Evolutionary conservation across 2,329 filamentous ascomycete genomes (phyloP).

Genomic region (Talaromyces verruculosus): DNA sequence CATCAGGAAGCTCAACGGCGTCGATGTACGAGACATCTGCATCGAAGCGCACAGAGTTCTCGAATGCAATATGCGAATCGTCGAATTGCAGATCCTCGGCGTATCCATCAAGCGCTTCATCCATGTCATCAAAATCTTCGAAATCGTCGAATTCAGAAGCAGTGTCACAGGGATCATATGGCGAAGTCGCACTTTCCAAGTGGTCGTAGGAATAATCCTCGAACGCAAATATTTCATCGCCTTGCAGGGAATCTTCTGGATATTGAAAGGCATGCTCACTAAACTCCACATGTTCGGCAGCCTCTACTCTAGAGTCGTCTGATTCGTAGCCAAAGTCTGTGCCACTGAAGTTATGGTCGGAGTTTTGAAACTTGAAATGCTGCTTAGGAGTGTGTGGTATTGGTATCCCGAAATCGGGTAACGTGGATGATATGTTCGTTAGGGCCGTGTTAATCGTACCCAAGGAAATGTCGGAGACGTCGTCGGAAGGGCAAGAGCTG

Average conservation of each 20-base stretch:
- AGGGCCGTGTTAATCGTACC: slow-evolving; percentile 28
- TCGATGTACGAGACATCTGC: slow-evolving; percentile 38
- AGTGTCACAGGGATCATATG: slow-evolving; percentile 14
- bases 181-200: slow-evolving; percentile 21
- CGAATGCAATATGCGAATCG: slow-evolving; percentile 41
- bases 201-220: slow-evolving; percentile 15
- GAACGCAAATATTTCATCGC: slow-evolving; percentile 21
- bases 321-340: slow-evolving; percentile 43
- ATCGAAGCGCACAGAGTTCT: slow-evolving; percentile 37
- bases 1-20: slow-evolving; percentile 24
- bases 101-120: slow-evolving; percentile 30
- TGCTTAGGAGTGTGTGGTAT: slow-evolving; percentile 30
- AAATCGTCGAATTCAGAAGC: slow-evolving; percentile 17
- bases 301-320: slow-evolving; percentile 34
- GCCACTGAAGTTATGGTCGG: slow-evolving; percentile 22
- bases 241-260: slow-evolving; percentile 16
- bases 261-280: slow-evolving; percentile 15
- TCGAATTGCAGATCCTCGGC: slow-evolving; percentile 34
- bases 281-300: slow-evolving; percentile 22
- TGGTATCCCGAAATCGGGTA: slow-evolving; percentile 26
- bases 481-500: slow-evolving; percentile 43
- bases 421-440: slow-evolving; percentile 27
- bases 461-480: slow-evolving; percentile 36
- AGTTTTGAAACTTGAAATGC: slow-evolving; percentile 22
- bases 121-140: slow-evolving; percentile 30